These are phyloP conservation scores for Pseudogymnoascus sp. DNA, from an alignment of 2,329 filamentous ascomycete genomes.

Conservation along the genomic window DNA sequence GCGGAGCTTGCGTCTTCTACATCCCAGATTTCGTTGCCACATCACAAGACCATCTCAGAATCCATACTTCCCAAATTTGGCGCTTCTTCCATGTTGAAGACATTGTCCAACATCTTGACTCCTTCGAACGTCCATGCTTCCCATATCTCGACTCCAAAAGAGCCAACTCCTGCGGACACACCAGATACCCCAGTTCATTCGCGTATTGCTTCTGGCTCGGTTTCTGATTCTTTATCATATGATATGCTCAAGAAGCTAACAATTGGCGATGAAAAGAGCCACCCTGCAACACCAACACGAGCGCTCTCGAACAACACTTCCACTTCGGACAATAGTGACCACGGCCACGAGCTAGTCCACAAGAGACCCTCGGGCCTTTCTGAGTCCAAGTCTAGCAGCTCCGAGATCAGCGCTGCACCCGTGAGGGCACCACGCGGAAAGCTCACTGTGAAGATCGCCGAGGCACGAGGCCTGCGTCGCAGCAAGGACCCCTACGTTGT, in stretches of 20 bases:
- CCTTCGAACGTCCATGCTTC: conserved; percentile 55
- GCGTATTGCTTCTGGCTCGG: conserved; percentile 37
- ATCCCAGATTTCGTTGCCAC: conserved; percentile 14
- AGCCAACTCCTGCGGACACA: conserved; percentile 43
- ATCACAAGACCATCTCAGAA: conserved; percentile 37
- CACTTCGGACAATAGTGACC: conserved; percentile 35
- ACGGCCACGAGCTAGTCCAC: conserved; percentile 21
- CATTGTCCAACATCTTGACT: conserved; percentile 57
- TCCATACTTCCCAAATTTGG: conserved; percentile 35
- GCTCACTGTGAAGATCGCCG: conserved; percentile 78
- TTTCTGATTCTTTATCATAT: conserved; percentile 52
- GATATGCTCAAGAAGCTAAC: conserved; percentile 81
- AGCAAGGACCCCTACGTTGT: conserved; percentile 91
- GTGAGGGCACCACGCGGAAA: conserved; percentile 74
- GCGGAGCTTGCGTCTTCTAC: conserved; percentile 18
- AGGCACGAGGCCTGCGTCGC: conserved; percentile 72
- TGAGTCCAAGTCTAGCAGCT: conserved; percentile 25
- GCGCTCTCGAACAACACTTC: conserved; percentile 57
- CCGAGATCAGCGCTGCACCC: conserved; percentile 42
- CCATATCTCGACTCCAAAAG: conserved; percentile 61
- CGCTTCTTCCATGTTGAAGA: conserved; percentile 40
- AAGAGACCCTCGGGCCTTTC: conserved; percentile 33
- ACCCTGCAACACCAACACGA: conserved; percentile 80
- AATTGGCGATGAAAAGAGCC: conserved; percentile 79
- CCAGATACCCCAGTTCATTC: conserved; percentile 44